A percentile compares a stretch with the other conserved stretches of the same genome.
Conservation (phyloP, 2,329 filamentous ascomycete genomes). For the Microsporum audouinii region DNA sequence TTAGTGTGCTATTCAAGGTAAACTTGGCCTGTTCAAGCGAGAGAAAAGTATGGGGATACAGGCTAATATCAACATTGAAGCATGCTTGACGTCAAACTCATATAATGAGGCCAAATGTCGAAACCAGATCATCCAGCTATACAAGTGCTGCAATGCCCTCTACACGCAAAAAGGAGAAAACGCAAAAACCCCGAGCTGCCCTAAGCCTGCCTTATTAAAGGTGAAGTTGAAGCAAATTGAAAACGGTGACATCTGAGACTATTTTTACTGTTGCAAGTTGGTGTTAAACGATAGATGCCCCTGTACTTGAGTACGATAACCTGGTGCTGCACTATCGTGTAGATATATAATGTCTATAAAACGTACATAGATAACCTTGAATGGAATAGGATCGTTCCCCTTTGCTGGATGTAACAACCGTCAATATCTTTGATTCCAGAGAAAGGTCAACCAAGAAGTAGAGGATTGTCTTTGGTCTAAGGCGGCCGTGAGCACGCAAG, state of each 20-base stretch:
- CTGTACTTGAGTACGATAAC: no score
- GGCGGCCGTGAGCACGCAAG: constrained; percentile 96
- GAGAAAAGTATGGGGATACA: background rate
- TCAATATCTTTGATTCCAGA: constrained; percentile 24
- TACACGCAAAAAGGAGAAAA: constrained; percentile 68
- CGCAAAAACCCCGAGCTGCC: constrained; percentile 70
- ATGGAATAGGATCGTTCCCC: constrained; percentile 39
- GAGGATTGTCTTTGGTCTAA: constrained; percentile 62
- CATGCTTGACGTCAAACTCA: constrained; percentile 70
- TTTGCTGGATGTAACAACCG: constrained; percentile 22
- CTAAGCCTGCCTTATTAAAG: constrained; percentile 64
- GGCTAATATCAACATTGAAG: constrained; percentile 35
- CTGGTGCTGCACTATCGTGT: background rate
- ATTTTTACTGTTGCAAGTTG: background rate
- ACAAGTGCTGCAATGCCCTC: constrained; percentile 85
- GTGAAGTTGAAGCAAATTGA: constrained; percentile 67
- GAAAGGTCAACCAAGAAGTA: constrained; percentile 56
- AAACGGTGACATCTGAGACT: background rate
- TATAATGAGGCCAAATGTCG: constrained; percentile 81
- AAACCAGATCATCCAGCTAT: constrained; percentile 66
- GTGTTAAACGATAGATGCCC: background rate
- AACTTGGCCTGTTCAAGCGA: constrained; percentile 5
- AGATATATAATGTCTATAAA: background rate
- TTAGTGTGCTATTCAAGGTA: constrained; percentile 85
- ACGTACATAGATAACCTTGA: background rate